These are phyloP conservation scores for Stramenopiles sp. DNA, from an alignment of 352 stramenopile species.

Conservation along the genomic window DNA sequence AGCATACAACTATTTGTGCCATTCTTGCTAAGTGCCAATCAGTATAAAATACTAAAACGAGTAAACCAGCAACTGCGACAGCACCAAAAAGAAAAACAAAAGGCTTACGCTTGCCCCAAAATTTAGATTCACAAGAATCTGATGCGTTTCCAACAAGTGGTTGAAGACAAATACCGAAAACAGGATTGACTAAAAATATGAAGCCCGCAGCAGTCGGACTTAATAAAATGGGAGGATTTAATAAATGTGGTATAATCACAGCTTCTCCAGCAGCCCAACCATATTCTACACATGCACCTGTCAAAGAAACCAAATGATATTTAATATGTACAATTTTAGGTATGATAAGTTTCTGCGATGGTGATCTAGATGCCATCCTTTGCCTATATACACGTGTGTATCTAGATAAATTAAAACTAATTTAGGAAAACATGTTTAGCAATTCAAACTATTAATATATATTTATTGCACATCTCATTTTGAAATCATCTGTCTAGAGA, in stretches of 20 bases:
- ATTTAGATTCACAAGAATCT: neutral
- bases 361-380: too few species aligned
- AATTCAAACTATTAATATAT: too few species aligned
- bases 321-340: neutral
- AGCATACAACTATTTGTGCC: neutral
- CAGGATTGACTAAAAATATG: neutral
- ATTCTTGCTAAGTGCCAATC: neutral
- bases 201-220: neutral
- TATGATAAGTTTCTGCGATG: too few species aligned
- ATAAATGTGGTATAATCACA: neutral
- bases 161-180: neutral
- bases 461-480: too few species aligned
- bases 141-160: neutral
- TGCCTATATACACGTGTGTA: too few species aligned
- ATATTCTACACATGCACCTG: neutral
- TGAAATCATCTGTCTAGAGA: too few species aligned
- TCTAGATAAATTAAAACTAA: too few species aligned
- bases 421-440: too few species aligned
- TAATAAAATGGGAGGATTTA: neutral
- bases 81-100: neutral
- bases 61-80: neutral
- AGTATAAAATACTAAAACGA: neutral
- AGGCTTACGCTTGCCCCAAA: neutral
- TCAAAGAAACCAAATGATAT: neutral
- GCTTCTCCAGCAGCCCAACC: neutral